Evolutionary conservation across 1,284 basidiomycete genomes (phyloP), one percentile per base, ranked within the genome.

Genomic region (Sanghuangporus sanghuang): DNA sequence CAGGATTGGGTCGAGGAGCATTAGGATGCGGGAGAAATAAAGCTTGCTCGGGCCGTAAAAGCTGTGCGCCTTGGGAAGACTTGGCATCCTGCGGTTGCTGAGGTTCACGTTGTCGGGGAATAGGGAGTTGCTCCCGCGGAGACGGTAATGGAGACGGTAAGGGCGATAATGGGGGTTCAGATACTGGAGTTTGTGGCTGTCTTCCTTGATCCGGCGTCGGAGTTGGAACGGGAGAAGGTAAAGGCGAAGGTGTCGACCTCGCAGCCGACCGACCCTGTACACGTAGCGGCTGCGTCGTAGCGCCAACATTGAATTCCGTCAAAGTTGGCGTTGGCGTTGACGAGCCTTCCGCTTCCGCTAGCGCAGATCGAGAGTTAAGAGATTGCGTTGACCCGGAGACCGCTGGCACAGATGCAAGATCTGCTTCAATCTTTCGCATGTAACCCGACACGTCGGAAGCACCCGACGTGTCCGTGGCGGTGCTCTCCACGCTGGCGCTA

Each of bases 11-110:
- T 58, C 85, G 87, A 0, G 89, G 89, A 1, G 89, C 89, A 69
- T 87, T 86, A 0, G 88, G 89, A 69, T 90, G 88, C 0, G 89
- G 89, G 16, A 86, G 77, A 72, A 89, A 91, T 23, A 87, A 71
- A 32, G 59, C 61, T 50, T 64, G 59, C n/a, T 61, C 59, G 4
- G 57, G 66, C 0, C 39, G 53, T 44, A 64, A 58, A 66, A 18
- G 67, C 16, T 61, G 67, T 16, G 50, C 14, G 18, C 38, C 57
- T 21, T 59, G 14, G 35, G 70, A 58, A 56, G 68, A 50, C 35
- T 68, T 59, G 38, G 56, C 36, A 12, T 53, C 52, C 7, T 9
- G 40, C n/a, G 7, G 32, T n/a, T 53, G 52, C 40, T 42, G 40
- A 11, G 3, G 40, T 12, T 42, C 11, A n/a, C n/a, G 40, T 42